Conservation (phyloP, 805 yeast genomes). For the Monosporozyma unispora region DNA sequence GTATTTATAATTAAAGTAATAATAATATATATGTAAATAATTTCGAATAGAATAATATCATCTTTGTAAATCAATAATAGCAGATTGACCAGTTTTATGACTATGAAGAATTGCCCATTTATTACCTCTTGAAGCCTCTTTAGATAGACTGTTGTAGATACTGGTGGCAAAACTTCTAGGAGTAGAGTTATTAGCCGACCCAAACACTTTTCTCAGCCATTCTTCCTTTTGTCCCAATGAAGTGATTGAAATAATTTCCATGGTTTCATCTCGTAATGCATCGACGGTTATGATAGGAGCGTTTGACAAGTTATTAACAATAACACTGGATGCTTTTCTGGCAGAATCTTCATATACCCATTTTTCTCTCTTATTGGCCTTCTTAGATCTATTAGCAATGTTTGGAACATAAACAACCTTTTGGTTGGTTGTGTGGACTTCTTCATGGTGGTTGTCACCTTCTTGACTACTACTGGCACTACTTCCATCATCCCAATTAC, state of each 20-base stretch:
- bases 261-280: slow-evolving; percentile 65
- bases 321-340: slow-evolving; percentile 45
- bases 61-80: slow-evolving; percentile 58
- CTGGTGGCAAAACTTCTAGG: slow-evolving; percentile 74
- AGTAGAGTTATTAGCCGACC: slow-evolving; percentile 67
- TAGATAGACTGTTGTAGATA: slow-evolving; percentile 61
- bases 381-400: slow-evolving; percentile 72
- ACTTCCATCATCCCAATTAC: slow-evolving; percentile 23
- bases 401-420: slow-evolving; percentile 62
- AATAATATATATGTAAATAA: no score
- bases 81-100: slow-evolving; percentile 64
- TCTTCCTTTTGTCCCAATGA: slow-evolving; percentile 72
- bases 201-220: slow-evolving; percentile 62
- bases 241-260: slow-evolving; percentile 73
- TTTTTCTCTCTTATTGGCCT: slow-evolving; percentile 64
- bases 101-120: slow-evolving; percentile 72
- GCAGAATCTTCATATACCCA: slow-evolving; percentile 73
- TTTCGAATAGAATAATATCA: slow-evolving; percentile 18
- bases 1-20: no score
- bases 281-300: slow-evolving; percentile 78
- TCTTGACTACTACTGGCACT: slow-evolving; percentile 25
- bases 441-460: slow-evolving; percentile 14
- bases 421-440: slow-evolving; percentile 29
- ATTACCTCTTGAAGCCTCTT: slow-evolving; percentile 64
- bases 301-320: slow-evolving; percentile 45